Base-by-base conservation (phyloP, 305 asterid species). In the Solanum chacoense region DNA sequence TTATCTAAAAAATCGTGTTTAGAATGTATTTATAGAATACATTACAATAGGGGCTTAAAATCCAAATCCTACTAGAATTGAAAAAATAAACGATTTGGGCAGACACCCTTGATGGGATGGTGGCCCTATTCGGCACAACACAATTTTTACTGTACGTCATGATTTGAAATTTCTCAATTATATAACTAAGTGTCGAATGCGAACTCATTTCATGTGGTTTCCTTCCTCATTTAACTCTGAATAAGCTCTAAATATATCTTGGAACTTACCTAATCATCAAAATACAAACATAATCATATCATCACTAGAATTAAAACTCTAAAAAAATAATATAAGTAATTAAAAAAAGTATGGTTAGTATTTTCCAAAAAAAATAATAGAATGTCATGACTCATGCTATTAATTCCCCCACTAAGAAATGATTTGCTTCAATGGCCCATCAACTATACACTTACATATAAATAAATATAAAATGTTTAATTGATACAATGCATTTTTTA, bases 81-180 rank as follows among this genome's bases (percentile, higher is more conserved):
- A 18, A 11, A 65, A n/a, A 65, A 22, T 9, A 22, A n/a, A 65
- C 0, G 5, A n/a, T 63, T 63, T 63, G 71, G 2, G 2, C 12
- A 2, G 71, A 9, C 65, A 50, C 22, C 9, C 1, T 50, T 50
- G 65, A 6, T 50, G 45, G 45, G 20, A 42, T 14, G 59, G n/a
- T 20, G 28, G 28, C 8, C 5, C 28, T 8, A 63, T 10, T 63
- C 1, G 1, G 0, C 7, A n/a, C 31, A 5, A 10, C 0, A 2
- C 7, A 22, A 67, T 24, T 67, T 24, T 11, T 6, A 67, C 1
- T 13, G 8, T 26, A 26, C 8, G 4, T 1, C 2, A 69, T 3
- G 2, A 69, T 7, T 10, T 1, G 2, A 69, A 50, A 50, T 4
- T 6, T 6, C 2, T 50, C 65, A 50, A 50, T 16, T 16, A 50